Evolutionary conservation across 129 eudicot genomes (phyloP), one percentile per base, ranked within the genome.

Genomic region (Centella asiatica): DNA sequence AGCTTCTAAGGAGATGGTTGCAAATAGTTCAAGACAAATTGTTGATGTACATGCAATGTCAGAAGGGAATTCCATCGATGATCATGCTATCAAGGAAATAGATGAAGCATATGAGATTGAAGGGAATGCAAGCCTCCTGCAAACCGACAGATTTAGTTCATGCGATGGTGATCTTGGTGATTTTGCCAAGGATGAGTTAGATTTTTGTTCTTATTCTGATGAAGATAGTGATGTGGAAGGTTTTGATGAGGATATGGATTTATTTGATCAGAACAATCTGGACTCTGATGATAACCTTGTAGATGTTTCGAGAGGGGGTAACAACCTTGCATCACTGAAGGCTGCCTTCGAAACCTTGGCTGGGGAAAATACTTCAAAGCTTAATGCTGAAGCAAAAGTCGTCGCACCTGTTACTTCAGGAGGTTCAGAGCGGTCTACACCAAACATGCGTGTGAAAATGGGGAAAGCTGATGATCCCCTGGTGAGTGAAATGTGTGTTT

Each of bases 291-390:
- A 42, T 26, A 60, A 59, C 20, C 64, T 64, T 65, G 63, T 26
- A 34, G 74, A 83, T 71, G 57, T 78, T 46, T 67, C 71, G 55
- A 80, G 70, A 7, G 84, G 60, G 54, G 73, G 67, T 12, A 80
- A 69, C 37, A 87, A 69, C 54, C 83, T 86, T 69, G 77, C 65
- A 58, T 69, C 94, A 23, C 31, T 93, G 62, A 85, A 85, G 80
- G 84, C 88, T 61, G 84, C 96, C 67, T 93, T 93, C 76, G 92
- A 78, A 57, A 76, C 96, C 52, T 84, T 92, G 69, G 65, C 87
- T 7, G 85, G 82, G 3, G 77, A 77, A 55, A 73, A 57, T 47
- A 62, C 45, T 5, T 51, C 39, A 0, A 55, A 60, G 3, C 56
- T 63, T 66, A 66, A 69, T 57, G n/a, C 69, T 15, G 72, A 57